A percentile compares a stretch with the other conserved stretches of the same genome.
Conservation (phyloP, 106 monocot species). For the Dioscorea zingiberensis region DNA sequence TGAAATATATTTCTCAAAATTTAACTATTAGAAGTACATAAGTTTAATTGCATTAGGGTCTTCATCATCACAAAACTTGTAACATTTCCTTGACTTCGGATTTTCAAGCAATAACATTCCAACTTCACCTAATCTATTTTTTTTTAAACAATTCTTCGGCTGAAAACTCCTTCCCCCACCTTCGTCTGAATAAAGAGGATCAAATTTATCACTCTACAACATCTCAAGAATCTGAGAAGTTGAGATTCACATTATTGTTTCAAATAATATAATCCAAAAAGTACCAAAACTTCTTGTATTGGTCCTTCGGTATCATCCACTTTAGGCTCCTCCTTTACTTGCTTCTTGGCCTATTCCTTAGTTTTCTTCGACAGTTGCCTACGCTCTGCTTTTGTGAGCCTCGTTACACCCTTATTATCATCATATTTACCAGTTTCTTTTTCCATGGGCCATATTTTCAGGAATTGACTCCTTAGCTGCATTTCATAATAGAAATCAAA, state of each 20-base stretch:
- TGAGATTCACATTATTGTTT: too few species aligned
- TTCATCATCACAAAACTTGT: conserved; percentile 58
- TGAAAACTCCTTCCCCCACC: conserved; percentile 76
- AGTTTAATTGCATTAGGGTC: conserved; percentile 67
- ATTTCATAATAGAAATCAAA: too few species aligned
- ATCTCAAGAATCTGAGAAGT: too few species aligned
- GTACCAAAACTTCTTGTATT: conserved; percentile 79
- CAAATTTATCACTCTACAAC: too few species aligned
- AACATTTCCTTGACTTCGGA: conserved; percentile 80
- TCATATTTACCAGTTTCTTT: conserved; percentile 27
- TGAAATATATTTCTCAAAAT: too few species aligned
- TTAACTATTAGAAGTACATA: too few species aligned
- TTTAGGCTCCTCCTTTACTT: conserved; percentile 37
- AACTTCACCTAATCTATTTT: conserved; percentile 81
- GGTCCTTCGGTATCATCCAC: conserved; percentile 27
- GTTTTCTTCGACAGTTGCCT: conserved; percentile 68
- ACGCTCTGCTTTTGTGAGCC: conserved; percentile 73
- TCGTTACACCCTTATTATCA: conserved; percentile 28
- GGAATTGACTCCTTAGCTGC: conserved; percentile 35
- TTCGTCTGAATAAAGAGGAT: conserved; percentile 52
- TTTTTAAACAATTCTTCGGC: conserved; percentile 63
- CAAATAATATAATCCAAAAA: neutral
- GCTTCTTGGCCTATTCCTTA: conserved; percentile 73
- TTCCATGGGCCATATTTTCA: conserved; percentile 13
- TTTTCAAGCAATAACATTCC: conserved; percentile 72